phyloP scores from a whole-genome alignment of 2,329 filamentous ascomycete genomes.

The Aspergillus sp. region DNA sequence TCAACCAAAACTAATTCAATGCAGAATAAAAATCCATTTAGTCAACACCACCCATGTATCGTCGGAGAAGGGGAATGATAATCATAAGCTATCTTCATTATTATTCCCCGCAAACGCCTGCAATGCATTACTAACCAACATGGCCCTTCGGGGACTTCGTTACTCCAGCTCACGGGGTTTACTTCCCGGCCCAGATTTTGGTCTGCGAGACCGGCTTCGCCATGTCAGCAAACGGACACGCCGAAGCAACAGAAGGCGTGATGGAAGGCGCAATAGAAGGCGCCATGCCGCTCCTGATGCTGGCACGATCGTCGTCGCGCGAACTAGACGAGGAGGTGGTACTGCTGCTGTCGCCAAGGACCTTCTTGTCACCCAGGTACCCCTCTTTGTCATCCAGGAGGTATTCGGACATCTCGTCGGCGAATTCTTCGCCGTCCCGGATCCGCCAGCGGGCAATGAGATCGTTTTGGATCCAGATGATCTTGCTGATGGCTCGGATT shows the following conservation, averaged over 20 bases:
- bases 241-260: slow-evolving; percentile 19
- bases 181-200: slow-evolving; percentile 30
- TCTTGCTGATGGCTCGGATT: slow-evolving; percentile 73
- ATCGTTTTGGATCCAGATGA: slow-evolving; percentile 87
- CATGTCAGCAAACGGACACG: slow-evolving; percentile 33
- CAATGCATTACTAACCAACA: slow-evolving; percentile 8
- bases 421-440: slow-evolving; percentile 64
- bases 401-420: slow-evolving; percentile 42
- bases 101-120: slow-evolving; percentile 7
- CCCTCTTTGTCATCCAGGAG: slow-evolving; percentile 60
- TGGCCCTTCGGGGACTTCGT: neutral
- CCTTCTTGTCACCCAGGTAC: slow-evolving; percentile 62
- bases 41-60: slow-evolving; percentile 15
- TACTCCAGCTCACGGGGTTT: neutral
- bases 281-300: slow-evolving; percentile 23
- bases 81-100: slow-evolving; percentile 2
- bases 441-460: slow-evolving; percentile 82
- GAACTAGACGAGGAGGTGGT: slow-evolving; percentile 22
- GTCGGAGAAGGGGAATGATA: neutral
- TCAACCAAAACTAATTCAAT: neutral
- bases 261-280: slow-evolving; percentile 20
- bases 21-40: neutral
- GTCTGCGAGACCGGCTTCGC: slow-evolving; percentile 25
- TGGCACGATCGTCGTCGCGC: slow-evolving; percentile 30
- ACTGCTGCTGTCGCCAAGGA: slow-evolving; percentile 38